Percentiles rank a stretch among this genome's conserved stretches.
Evolutionary conservation across 2,329 filamentous ascomycete genomes (phyloP).

Genomic region (Colletotrichum eleusines): DNA sequence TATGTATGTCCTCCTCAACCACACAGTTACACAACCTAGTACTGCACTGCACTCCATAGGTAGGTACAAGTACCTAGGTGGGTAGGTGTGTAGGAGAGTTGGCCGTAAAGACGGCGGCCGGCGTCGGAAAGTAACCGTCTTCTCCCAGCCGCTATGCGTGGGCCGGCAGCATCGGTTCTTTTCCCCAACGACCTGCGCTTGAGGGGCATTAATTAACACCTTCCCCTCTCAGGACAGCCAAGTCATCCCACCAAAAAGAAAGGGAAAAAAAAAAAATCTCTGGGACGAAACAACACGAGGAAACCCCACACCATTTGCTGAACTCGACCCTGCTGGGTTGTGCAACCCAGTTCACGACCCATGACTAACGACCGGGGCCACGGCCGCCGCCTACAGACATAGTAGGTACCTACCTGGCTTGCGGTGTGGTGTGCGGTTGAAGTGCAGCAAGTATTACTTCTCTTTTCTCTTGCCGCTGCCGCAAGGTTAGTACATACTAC

Average conservation of each 20-base stretch:
- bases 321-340: conserved; percentile 29
- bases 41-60: not conserved
- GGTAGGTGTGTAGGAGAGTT: too few relatives aligned
- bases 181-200: conserved; percentile 33
- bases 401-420: too few relatives aligned
- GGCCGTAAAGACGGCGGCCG: not conserved
- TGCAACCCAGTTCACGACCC: conserved; percentile 10
- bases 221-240: not conserved
- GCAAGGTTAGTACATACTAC: conserved; percentile 5
- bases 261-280: conserved; percentile 17
- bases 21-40: not conserved
- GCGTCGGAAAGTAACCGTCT: conserved; percentile 14
- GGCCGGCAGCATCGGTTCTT: not conserved
- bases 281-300: conserved; percentile 24
- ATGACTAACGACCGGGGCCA: conserved; percentile 32
- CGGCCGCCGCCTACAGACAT: conserved; percentile 1
- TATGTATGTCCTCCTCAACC: not conserved
- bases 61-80: too few relatives aligned
- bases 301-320: conserved; percentile 30
- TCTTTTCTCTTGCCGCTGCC: conserved; percentile 12
- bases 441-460: not conserved
- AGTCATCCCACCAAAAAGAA: conserved; percentile 38
- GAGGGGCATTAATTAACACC: conserved; percentile 6
- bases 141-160: conserved; percentile 1
- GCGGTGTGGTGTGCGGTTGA: conserved; percentile 28